A percentile compares a stretch with the other conserved stretches of the same genome.
Evolutionary conservation across 805 yeast species (phyloP).

Genomic region (Grigorovia yakushimaensis): DNA sequence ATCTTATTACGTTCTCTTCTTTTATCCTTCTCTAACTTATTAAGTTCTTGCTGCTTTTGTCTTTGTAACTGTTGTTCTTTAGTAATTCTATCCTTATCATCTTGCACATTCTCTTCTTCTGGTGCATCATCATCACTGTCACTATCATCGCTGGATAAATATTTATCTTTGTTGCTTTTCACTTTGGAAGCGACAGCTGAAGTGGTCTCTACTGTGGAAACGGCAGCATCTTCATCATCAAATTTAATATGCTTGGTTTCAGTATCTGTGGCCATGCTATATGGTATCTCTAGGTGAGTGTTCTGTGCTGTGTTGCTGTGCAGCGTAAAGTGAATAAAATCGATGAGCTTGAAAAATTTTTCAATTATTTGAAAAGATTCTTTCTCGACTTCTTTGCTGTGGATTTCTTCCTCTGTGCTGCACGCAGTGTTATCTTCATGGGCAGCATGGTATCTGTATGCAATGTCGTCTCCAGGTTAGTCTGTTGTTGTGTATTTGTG

Average conservation of each 20-base stretch:
- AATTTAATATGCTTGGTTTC: conserved; percentile 18
- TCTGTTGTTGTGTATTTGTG: no score
- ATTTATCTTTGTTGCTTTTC: background rate
- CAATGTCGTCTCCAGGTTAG: no score
- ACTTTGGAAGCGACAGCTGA: background rate
- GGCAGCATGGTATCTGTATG: no score
- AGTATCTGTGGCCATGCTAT: background rate
- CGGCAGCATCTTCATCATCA: conserved; percentile 15
- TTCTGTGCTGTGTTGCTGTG: no score
- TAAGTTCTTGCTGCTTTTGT: conserved; percentile 18
- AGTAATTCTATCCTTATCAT: conserved; percentile 21
- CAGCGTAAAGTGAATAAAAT: no score
- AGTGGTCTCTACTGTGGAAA: no score
- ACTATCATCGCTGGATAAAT: conserved; percentile 3
- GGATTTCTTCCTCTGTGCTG: background rate
- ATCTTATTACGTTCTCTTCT: conserved; percentile 25
- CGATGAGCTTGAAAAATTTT: no score
- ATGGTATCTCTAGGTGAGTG: no score
- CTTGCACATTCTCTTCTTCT: conserved; percentile 35
- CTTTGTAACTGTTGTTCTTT: conserved; percentile 20
- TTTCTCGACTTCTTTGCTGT: background rate
- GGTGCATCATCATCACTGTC: conserved; percentile 39
- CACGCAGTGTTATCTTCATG: no score
- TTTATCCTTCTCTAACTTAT: conserved; percentile 24
- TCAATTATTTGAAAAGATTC: background rate